A percentile compares a stretch with the other conserved stretches of the same genome.
Conservation (phyloP, 805 yeast species). For the Candida railenensis region DNA sequence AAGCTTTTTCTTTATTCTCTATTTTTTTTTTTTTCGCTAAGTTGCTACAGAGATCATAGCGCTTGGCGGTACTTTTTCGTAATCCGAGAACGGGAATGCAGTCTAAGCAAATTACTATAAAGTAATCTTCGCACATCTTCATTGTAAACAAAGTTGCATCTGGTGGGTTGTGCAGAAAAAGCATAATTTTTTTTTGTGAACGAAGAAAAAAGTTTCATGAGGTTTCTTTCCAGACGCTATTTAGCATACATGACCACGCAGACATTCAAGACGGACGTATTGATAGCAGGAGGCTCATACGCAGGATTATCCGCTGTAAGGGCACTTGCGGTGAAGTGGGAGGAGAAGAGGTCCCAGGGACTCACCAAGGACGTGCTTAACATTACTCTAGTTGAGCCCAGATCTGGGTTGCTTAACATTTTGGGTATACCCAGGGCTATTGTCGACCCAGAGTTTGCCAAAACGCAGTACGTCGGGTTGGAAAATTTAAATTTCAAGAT, state of each 20-base stretch:
- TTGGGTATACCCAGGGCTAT: slow-evolving; percentile 40
- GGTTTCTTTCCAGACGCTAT: background rate
- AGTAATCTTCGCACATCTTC: too few relatives aligned
- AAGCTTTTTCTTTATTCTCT: background rate
- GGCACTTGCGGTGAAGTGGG: slow-evolving; percentile 25
- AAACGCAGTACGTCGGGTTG: slow-evolving; percentile 35
- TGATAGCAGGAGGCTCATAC: slow-evolving; percentile 43
- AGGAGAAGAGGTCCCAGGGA: slow-evolving; percentile 8
- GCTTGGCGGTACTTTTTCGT: background rate
- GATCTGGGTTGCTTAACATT: slow-evolving; percentile 38
- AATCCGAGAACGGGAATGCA: slow-evolving; percentile 1
- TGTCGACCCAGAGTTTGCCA: slow-evolving; percentile 38
- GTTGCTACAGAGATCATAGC: too few relatives aligned
- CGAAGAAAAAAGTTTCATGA: too few relatives aligned
- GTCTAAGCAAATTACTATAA: too few relatives aligned
- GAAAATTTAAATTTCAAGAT: slow-evolving; percentile 27
- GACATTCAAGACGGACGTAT: slow-evolving; percentile 22
- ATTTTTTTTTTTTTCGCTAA: background rate
- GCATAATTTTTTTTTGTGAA: background rate
- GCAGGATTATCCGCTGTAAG: slow-evolving; percentile 38
- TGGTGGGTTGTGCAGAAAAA: background rate
- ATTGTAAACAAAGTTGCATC: background rate
- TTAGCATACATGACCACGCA: background rate
- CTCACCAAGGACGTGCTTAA: slow-evolving; percentile 13
- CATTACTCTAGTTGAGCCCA: slow-evolving; percentile 39